Base-by-base conservation (phyloP, 495 filamentous ascomycete species). In the Penicillium salamii region DNA sequence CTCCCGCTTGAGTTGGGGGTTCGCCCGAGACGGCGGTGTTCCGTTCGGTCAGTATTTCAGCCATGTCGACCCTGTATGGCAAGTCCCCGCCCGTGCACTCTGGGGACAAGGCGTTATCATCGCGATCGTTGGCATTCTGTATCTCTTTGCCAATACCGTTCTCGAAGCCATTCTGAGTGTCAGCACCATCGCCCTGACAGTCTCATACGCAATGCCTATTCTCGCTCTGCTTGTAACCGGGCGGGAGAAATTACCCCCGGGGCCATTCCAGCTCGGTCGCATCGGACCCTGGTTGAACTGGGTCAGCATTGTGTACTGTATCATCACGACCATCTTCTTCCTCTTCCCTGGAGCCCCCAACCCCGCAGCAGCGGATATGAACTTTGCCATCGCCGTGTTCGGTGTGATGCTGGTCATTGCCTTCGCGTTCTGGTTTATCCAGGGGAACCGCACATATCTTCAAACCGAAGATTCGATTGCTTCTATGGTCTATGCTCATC, bases 1-100 rank as follows among this genome's bases (percentile, higher is more conserved):
- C 18, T 81, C 78, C 5, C 66, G 79, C 8, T 50, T 81, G 20
- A 67, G 74, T 9, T 82, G 76, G 69, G 72, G 78, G 0, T 81
- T 83, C 53, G 73, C 79, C n/a, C 71, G 80, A n/a, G 80, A 83
- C 46, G 75, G 75, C 48, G 79, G 80, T 3, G 65, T 81, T 3
- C 71, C 75, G 21, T 78, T 54, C 43, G 71, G 69, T 53, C 23
- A 45, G 0, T 76, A 74, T 47, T 66, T 78, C 35, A 55, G 62
- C 18, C 66, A 72, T 43, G 56, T 78, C 49, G 70, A 76, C 38
- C 65, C 59, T 5, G 58, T 57, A 1, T 75, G 69, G 70, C 66
- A 73, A 54, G 66, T 70, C 0, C 74, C 75, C 15, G 69, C 60
- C 5, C 72, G 74, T 3, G 57, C 72, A 1, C 65, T 76, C 39